These are phyloP conservation scores for Brassica hybrid DNA, from an alignment of 441 rosid genomes.

Conservation along the genomic window DNA sequence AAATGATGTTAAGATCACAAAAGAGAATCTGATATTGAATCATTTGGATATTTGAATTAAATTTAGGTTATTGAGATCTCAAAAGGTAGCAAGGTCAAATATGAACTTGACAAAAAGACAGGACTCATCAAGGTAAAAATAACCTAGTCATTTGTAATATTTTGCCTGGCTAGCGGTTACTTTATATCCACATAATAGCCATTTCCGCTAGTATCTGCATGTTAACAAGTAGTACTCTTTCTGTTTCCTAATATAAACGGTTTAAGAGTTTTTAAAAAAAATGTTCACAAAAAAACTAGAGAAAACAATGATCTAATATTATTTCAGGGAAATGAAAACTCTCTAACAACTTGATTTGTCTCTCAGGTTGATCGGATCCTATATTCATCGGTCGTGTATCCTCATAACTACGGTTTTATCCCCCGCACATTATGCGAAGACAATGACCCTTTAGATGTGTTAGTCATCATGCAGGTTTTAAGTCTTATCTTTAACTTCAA, in stretches of 20 bases:
- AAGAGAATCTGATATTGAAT: slow-evolving; percentile 2
- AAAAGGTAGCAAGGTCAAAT: slow-evolving; percentile 89
- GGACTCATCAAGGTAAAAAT: slow-evolving; percentile 80
- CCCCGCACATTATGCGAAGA: slow-evolving; percentile 95
- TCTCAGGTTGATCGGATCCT: slow-evolving; percentile 82
- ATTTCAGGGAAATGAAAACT: not conserved
- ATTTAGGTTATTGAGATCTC: slow-evolving; percentile 82
- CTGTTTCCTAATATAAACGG: not conserved
- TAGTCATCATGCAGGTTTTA: slow-evolving; percentile 92
- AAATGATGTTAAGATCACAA: not conserved
- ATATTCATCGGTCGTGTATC: slow-evolving; percentile 94
- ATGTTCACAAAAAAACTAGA: not conserved
- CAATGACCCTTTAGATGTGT: slow-evolving; percentile 90
- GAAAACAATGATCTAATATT: not conserved
- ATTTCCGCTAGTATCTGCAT: not conserved
- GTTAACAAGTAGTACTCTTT: not conserved
- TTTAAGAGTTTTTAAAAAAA: not conserved
- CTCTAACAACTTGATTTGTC: slow-evolving; percentile 21
- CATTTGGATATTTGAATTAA: slow-evolving; percentile 7
- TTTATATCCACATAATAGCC: not conserved
- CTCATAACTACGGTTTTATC: slow-evolving; percentile 93
- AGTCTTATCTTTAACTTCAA: not conserved
- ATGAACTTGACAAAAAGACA: slow-evolving; percentile 92
- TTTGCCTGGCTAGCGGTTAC: not conserved
- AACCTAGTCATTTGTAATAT: not conserved